phyloP scores from a whole-genome alignment of 768 basidiomycete species.

The Nidula microcarpa region DNA sequence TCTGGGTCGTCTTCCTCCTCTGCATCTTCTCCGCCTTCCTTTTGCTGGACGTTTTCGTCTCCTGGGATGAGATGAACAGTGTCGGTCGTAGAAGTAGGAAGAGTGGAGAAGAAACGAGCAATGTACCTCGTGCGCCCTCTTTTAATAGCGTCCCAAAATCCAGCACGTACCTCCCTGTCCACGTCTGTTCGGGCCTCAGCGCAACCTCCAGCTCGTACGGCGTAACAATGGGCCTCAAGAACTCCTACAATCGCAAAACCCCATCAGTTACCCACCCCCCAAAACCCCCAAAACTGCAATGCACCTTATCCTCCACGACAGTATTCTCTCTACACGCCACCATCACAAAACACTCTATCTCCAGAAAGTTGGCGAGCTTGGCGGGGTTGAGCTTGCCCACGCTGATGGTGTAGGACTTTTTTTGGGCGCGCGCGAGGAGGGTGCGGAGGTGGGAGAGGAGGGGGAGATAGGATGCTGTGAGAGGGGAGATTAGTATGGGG shows the following conservation, averaged over 20 bases:
- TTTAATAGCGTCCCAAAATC: conserved; percentile 66
- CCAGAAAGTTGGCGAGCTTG: conserved; percentile 93
- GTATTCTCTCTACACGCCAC: conserved; percentile 95
- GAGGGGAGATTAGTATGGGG: not conserved
- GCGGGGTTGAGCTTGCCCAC: conserved; percentile 95
- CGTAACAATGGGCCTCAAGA: conserved; percentile 86
- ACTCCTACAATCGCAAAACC: conserved; percentile 54
- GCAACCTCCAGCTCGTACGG: conserved; percentile 89
- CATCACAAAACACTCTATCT: conserved; percentile 93
- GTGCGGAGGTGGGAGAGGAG: conserved; percentile 79
- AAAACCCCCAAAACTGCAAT: too few species aligned
- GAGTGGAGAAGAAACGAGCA: not conserved
- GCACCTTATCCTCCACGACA: conserved; percentile 50
- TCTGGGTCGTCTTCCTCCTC: conserved; percentile 55
- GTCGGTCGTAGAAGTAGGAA: not conserved
- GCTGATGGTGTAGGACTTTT: conserved; percentile 92
- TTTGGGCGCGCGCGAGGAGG: conserved; percentile 60
- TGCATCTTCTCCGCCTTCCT: conserved; percentile 25
- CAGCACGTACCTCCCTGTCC: conserved; percentile 77
- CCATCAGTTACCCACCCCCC: too few species aligned
- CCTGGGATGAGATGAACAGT: not conserved
- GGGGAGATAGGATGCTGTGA: conserved; percentile 76
- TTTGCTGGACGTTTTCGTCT: conserved; percentile 21
- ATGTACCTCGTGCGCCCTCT: not conserved
- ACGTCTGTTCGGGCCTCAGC: conserved; percentile 62